These are phyloP conservation scores for Chlamydomonas applanata DNA, from an alignment of 139 green algal genomes.

Conservation along the genomic window DNA sequence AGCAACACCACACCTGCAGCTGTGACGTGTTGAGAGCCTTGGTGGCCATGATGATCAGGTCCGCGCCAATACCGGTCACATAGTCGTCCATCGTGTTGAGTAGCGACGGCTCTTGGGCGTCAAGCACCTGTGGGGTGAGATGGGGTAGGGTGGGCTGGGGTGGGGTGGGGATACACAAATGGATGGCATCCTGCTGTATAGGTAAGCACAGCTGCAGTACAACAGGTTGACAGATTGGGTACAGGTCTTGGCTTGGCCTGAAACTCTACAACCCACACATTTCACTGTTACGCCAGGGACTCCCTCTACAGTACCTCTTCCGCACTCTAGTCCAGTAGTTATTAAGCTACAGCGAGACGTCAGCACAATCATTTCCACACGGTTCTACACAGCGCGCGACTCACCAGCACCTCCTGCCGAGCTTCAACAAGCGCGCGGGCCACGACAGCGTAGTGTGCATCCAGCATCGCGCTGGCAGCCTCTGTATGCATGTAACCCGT, in stretches of 20 bases:
- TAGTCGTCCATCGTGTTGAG: background rate
- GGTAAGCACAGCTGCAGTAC: too few species aligned
- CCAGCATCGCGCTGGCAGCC: background rate
- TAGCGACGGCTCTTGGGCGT: background rate
- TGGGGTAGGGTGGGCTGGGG: background rate
- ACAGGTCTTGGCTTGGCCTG: too few species aligned
- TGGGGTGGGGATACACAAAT: too few species aligned
- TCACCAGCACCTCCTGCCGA: background rate
- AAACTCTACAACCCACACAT: too few species aligned
- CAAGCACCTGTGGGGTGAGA: background rate
- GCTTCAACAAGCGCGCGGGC: background rate
- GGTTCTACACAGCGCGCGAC: background rate
- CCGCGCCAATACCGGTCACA: background rate
- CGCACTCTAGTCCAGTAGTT: too few species aligned
- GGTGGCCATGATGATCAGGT: slow-evolving; percentile 4
- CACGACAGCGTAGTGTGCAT: background rate
- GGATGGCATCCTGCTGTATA: too few species aligned
- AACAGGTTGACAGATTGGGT: too few species aligned
- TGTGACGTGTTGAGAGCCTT: slow-evolving; percentile 1
- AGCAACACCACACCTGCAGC: slow-evolving; percentile 1
- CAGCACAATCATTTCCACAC: too few species aligned
- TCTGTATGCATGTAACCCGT: background rate
- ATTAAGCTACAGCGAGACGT: too few species aligned
- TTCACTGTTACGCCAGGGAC: too few species aligned
- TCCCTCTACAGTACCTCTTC: too few species aligned